Conservation (phyloP, 257 asterid species). For the Solanum okadae region DNA sequence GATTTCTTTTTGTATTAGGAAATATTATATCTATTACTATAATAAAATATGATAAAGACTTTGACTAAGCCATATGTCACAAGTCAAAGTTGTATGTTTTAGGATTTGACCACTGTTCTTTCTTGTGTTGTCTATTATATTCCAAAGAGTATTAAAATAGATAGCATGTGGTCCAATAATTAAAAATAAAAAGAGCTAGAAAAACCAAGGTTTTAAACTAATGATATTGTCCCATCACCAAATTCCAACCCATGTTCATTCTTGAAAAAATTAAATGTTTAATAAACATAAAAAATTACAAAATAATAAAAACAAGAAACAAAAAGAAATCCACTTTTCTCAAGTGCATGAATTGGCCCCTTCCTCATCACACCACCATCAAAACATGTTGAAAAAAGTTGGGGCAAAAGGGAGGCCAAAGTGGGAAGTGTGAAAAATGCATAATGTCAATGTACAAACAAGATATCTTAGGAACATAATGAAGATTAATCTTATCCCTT, state of each 20-base stretch:
- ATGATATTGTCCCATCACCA: constrained; percentile 39
- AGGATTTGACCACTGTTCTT: neutral
- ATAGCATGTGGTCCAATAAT: neutral
- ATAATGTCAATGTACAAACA: constrained; percentile 1
- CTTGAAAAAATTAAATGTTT: constrained; percentile 3
- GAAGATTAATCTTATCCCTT: neutral
- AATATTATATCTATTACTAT: neutral
- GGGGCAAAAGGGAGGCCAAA: constrained; percentile 47
- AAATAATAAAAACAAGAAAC: neutral
- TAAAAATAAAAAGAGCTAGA: neutral
- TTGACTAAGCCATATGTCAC: neutral
- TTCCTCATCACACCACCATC: constrained; percentile 22
- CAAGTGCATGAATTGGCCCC: constrained; percentile 27
- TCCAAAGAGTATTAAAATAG: neutral
- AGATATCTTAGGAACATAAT: neutral
- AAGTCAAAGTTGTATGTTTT: neutral
- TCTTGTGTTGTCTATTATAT: neutral
- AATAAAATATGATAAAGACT: neutral
- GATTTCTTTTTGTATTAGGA: neutral
- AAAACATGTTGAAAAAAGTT: constrained; percentile 43
- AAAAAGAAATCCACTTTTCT: constrained; percentile 1
- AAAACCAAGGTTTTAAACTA: constrained; percentile 13
- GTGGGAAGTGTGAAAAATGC: neutral
- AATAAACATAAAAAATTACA: neutral
- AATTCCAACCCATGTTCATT: constrained; percentile 16